Conservation (phyloP, 1,284 basidiomycete genomes). For the Xanthoconium separans region DNA sequence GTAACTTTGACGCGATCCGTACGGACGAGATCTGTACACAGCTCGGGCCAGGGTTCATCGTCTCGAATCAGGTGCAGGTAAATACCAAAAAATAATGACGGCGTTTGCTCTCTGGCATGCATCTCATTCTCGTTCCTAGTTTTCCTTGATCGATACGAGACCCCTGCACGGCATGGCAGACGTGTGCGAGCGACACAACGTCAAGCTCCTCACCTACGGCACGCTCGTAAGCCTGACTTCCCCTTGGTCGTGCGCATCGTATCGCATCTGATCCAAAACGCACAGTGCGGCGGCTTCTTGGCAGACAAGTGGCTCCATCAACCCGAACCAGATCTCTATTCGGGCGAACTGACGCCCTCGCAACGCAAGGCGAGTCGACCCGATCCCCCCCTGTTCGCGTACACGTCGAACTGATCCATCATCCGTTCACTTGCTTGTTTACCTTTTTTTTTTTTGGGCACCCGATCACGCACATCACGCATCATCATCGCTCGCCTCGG, state of each 20-base stretch:
- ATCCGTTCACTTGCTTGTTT: no score
- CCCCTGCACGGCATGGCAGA: conserved; percentile 75
- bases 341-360: conserved; percentile 63
- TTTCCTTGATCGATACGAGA: conserved; percentile 76
- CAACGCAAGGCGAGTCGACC: conserved; percentile 64
- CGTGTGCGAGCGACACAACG: conserved; percentile 67
- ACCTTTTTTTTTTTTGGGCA: not conserved
- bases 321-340: conserved; percentile 70
- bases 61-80: conserved; percentile 83
- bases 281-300: conserved; percentile 79
- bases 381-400: no score
- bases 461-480: not conserved
- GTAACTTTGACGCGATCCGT: conserved; percentile 74
- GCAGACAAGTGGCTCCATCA: conserved; percentile 71
- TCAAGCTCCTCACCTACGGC: conserved; percentile 80
- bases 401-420: not conserved
- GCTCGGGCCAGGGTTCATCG: conserved; percentile 63
- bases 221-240: conserved; percentile 55
- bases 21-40: conserved; percentile 79
- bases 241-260: conserved; percentile 5
- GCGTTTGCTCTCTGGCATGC: no score
- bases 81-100: conserved; percentile 3
- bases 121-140: conserved; percentile 44
- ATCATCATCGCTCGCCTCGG: not conserved
- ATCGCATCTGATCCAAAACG: not conserved